A percentile compares a stretch with the other conserved stretches of the same genome.
phyloP scores from a whole-genome alignment of 2,329 filamentous ascomycete species.

The Biscogniauxia mediterranea region DNA sequence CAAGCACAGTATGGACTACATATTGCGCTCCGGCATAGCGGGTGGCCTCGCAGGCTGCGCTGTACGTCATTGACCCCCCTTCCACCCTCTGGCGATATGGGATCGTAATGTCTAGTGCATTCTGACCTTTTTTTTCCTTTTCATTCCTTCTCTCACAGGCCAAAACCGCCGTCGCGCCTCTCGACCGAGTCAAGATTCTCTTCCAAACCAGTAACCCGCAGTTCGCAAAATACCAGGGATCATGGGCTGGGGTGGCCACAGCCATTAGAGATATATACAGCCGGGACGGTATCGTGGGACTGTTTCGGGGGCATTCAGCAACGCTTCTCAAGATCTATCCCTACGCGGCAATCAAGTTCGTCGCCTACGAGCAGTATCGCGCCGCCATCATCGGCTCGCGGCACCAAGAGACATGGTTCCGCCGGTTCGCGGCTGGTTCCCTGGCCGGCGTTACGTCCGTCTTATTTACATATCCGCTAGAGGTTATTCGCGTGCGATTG shows the following conservation, averaged over 20 bases:
- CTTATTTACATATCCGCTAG: slow-evolving; percentile 93
- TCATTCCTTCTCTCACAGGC: slow-evolving; percentile 56
- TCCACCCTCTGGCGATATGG: not conserved
- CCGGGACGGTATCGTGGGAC: slow-evolving; percentile 68
- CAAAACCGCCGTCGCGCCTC: slow-evolving; percentile 91
- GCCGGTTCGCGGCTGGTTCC: slow-evolving; percentile 72
- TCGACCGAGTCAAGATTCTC: slow-evolving; percentile 97
- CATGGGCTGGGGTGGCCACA: slow-evolving; percentile 78
- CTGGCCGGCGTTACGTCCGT: slow-evolving; percentile 85
- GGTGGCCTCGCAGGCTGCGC: slow-evolving; percentile 90
- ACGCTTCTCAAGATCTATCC: slow-evolving; percentile 94
- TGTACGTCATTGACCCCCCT: slow-evolving; percentile 55
- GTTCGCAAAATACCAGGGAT: slow-evolving; percentile 88
- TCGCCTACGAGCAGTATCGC: slow-evolving; percentile 95
- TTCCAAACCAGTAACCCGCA: slow-evolving; percentile 95
- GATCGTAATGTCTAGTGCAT: not conserved
- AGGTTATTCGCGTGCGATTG: slow-evolving; percentile 86
- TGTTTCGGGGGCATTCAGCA: slow-evolving; percentile 93
- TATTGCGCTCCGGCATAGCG: slow-evolving; percentile 78
- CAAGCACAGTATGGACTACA: slow-evolving; percentile 78
- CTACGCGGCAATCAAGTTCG: slow-evolving; percentile 96
- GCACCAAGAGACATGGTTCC: slow-evolving; percentile 73
- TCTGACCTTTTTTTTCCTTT: slow-evolving; percentile 1
- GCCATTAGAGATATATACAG: slow-evolving; percentile 83
- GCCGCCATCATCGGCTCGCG: slow-evolving; percentile 68